Base-by-base conservation (phyloP, 345 rosid species). In the Aethionema arabicum region DNA sequence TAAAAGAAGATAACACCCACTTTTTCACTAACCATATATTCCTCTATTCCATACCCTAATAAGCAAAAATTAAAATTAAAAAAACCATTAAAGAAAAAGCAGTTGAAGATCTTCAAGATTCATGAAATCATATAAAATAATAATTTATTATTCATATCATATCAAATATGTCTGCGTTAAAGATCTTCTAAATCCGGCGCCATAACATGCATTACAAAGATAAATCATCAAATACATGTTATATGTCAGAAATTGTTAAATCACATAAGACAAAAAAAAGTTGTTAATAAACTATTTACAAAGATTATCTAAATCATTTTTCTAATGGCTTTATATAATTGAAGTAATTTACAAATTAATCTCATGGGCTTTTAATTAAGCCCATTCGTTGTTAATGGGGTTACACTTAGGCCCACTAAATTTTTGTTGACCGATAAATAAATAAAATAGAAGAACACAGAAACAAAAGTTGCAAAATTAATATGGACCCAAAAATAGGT, bases 101-200 rank as follows among this genome's bases (percentile, higher is more conserved):
- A 21, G 33, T 63, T 50, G 41, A 14, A 56, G 36, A 57, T 70
- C 48, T 63, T 70, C 42, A 41, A 29, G 30, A 70, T 70, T 42
- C 58, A 56, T 70, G 27, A 61, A 32, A 55, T 54, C 63, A 43
- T 52, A 36, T 36, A 52, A 60, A 60, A 61, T 36, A 3, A 32
- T 16, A 11, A 36, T 53, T 8, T 45, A 32, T 13, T 39, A 40
- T 30, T 21, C 45, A 41, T 30, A 56, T 39, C 46, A 35, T 49
- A 70, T 63, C 65, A 70, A 56, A 42, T 56, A 63, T 49, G 59
- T 50, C 54, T 63, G 74, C 69, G 42, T 57, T 56, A 70, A 63
- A 70, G 74, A 63, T 70, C 48, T 63, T 70, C 69, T n/a, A 63
- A 63, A 70, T 70, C 65, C 69, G 69, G 74, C 74, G 64, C 64